Base-by-base conservation (phyloP, 352 stramenopile species). In the Pythium insidiosum region DNA sequence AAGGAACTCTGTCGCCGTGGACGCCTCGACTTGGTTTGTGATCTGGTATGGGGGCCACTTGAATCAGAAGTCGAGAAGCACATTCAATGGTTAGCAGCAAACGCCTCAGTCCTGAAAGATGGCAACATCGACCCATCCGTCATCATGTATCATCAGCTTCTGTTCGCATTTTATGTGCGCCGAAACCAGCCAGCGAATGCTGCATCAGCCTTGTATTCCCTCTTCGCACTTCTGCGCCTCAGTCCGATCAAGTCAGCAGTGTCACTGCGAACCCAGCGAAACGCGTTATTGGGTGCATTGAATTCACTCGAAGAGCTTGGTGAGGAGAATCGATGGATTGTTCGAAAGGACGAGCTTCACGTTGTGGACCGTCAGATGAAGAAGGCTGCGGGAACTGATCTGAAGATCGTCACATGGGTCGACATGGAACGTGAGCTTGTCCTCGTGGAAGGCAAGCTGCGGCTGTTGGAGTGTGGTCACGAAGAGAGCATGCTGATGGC, bases 301-400 rank as follows among this genome's bases (percentile, higher is more conserved):
- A 74, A 69, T 30, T 50, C 73, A 10, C 50, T 89, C 21, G 45
- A 61, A 13, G 35, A 61, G 11, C 50, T 63, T 5, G 66, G 72
- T 4, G 47, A 49, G 19, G 49, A 71, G 26, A 84, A 72, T 24
- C 72, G 60, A 6, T 87, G 77, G 74, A 53, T 88, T 33, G 71
- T 87, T 34, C 72, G 74, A n/a, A n/a, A n/a, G n/a, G n/a, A n/a
- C n/a, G 86, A 86, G 40, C 51, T 80, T 15, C 73, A 86, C 47
- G 63, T 61, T 0, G 72, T 86, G 52, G 77, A 86, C 31, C 5
- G 61, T 69, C 12, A 51, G 11, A 19, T 18, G 1, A 55, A 38
- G 20, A 54, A 52, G 31, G 16, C 24, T 33, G 45, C 44, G 9
- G 41, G n/a, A 56, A n/a, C 43, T 49, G 15, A 43, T 53, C 12